A percentile compares a stretch with the other conserved stretches of the same genome.
Evolutionary conservation across 768 basidiomycete species (phyloP).

Genomic region (Xerocomus brunneocitrinus): DNA sequence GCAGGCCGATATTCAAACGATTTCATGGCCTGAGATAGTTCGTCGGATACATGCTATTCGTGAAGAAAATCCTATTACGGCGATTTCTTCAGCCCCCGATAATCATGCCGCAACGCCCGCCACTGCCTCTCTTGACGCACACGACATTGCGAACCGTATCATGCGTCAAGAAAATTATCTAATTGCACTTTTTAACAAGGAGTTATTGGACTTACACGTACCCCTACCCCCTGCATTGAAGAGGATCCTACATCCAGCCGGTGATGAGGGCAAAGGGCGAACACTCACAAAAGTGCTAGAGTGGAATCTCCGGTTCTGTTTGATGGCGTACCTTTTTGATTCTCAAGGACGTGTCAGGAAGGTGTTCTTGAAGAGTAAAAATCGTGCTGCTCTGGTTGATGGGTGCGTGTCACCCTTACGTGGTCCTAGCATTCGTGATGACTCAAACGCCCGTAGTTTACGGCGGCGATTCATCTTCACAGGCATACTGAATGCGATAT

Average conservation of each 20-base stretch:
- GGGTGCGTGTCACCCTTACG: conserved; percentile 49
- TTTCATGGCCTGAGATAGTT: conserved; percentile 95
- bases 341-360: conserved; percentile 84
- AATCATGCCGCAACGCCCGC: conserved; percentile 55
- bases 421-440: neutral
- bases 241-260: conserved; percentile 44
- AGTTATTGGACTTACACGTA: conserved; percentile 81
- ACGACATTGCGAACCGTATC: conserved; percentile 97
- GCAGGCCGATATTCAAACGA: conserved; percentile 97
- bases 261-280: conserved; percentile 59
- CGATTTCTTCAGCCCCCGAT: conserved; percentile 60
- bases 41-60: conserved; percentile 84
- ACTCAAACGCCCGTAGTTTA: conserved; percentile 45
- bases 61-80: conserved; percentile 90
- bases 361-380: conserved; percentile 85
- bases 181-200: conserved; percentile 96
- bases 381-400: conserved; percentile 71
- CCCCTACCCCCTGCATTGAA: conserved; percentile 65
- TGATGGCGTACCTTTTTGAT: conserved; percentile 95
- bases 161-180: conserved; percentile 98
- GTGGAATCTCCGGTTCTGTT: conserved; percentile 95
- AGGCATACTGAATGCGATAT: conserved; percentile 92
- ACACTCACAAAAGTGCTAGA: conserved; percentile 87
- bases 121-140: conserved; percentile 89
- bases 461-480: conserved; percentile 89